Conservation (phyloP, 495 filamentous ascomycete genomes). For the Penicillium malachiteum region DNA sequence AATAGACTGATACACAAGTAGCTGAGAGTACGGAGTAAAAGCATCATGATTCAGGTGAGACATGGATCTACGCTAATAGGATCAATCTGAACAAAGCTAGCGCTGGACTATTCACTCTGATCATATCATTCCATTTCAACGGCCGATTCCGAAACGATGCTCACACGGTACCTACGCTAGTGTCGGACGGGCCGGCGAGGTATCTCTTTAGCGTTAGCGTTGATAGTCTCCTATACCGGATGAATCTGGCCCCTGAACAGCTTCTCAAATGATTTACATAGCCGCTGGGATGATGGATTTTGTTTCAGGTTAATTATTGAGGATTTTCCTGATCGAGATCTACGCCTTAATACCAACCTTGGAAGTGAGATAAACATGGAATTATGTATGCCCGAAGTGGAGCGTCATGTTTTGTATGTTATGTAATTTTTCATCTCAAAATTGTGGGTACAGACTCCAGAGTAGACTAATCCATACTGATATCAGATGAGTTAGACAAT, state of each 20-base stretch:
- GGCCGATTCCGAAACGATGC: not conserved
- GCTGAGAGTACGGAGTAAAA: too few species aligned
- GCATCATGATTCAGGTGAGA: too few species aligned
- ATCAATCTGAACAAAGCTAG: not conserved
- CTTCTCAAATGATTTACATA: not conserved
- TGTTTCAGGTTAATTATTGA: not conserved
- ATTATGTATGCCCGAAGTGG: not conserved
- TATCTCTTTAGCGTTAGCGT: not conserved
- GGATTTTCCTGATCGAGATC: not conserved
- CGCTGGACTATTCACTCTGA: too few species aligned
- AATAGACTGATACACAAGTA: too few species aligned
- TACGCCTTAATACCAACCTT: not conserved
- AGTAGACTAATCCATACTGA: too few species aligned
- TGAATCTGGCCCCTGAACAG: not conserved
- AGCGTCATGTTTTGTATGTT: not conserved
- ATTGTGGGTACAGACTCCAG: too few species aligned
- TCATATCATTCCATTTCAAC: not conserved
- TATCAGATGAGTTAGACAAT: too few species aligned
- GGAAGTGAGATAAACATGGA: not conserved
- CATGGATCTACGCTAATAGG: not conserved
- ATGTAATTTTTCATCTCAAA: too few species aligned
- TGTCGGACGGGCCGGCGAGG: too few species aligned
- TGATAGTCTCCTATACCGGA: not conserved
- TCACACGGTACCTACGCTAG: constrained; percentile 1
- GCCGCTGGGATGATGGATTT: not conserved